These are phyloP conservation scores for Lachnellula occidentalis DNA, from an alignment of 2,329 filamentous ascomycete genomes.

Conservation along the genomic window DNA sequence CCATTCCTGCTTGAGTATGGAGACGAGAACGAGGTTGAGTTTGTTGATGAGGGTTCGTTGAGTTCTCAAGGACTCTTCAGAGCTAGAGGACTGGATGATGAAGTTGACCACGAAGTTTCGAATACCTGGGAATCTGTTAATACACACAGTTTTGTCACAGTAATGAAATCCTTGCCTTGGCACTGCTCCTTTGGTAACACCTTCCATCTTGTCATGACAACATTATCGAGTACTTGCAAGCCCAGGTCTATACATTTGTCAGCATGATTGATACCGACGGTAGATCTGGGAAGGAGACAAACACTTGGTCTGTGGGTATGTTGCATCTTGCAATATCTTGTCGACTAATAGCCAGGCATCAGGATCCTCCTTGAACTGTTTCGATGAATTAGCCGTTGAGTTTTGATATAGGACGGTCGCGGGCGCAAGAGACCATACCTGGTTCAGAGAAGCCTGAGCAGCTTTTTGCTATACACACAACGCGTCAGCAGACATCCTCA, in stretches of 20 bases:
- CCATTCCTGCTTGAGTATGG: conserved; percentile 98
- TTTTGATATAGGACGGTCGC: conserved; percentile 1
- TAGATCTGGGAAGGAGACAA: conserved; percentile 33
- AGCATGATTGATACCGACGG: conserved; percentile 6
- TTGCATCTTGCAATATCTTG: conserved; percentile 89
- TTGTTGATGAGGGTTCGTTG: conserved; percentile 95
- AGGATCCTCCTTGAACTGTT: conserved; percentile 95
- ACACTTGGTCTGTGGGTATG: conserved; percentile 97
- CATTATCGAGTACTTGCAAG: conserved; percentile 93
- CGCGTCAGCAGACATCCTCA: conserved; percentile 33
- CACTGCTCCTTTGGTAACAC: conserved; percentile 94
- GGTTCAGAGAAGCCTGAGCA: conserved; percentile 87
- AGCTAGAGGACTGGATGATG: conserved; percentile 88
- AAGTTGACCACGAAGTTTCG: conserved; percentile 99
- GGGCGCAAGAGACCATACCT: conserved; percentile 52
- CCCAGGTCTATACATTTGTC: conserved; percentile 63
- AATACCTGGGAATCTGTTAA: conserved; percentile 59
- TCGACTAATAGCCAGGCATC: conserved; percentile 97
- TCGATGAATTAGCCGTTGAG: conserved; percentile 19
- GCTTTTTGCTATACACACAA: conserved; percentile 74
- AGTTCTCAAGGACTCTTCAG: conserved; percentile 78
- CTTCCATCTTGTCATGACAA: conserved; percentile 99
- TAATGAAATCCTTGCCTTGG: conserved; percentile 55
- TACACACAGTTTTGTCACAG: background rate
- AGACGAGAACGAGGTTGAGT: conserved; percentile 94